Evolutionary conservation across 805 yeast genomes (phyloP).

Genomic region (Brettanomyces bruxellensis): DNA sequence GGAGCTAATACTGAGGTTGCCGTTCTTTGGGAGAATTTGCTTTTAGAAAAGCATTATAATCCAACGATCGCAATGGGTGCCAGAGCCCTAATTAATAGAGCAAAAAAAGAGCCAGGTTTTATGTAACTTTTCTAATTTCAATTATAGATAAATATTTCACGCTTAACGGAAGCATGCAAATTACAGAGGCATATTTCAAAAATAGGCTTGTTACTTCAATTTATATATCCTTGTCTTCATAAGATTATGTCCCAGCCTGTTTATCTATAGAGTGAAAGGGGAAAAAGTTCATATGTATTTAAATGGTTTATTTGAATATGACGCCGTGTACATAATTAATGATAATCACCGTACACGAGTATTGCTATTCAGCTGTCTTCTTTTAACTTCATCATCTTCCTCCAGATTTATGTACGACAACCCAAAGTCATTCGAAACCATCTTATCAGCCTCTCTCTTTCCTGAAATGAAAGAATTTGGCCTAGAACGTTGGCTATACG

Average conservation of each 20-base stretch:
- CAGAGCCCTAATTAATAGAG: slow-evolving; percentile 29
- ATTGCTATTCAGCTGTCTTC: background rate
- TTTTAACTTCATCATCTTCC: background rate
- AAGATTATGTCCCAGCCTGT: no score
- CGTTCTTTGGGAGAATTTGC: slow-evolving; percentile 78
- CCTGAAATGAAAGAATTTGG: slow-evolving; percentile 20
- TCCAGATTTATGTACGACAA: background rate
- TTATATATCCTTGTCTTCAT: no score
- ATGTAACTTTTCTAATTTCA: no score
- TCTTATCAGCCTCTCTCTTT: slow-evolving; percentile 15
- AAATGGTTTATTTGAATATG: background rate
- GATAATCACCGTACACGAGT: background rate
- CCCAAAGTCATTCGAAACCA: slow-evolving; percentile 2
- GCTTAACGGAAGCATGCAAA: no score
- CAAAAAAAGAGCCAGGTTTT: slow-evolving; percentile 1
- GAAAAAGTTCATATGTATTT: background rate
- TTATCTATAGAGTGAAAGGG: no score
- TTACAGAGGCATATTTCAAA: no score
- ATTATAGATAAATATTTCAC: no score
- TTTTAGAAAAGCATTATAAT: slow-evolving; percentile 75
- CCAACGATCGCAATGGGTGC: slow-evolving; percentile 71
- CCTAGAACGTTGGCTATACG: slow-evolving; percentile 11
- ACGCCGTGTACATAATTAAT: background rate
- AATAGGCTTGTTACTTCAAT: no score
- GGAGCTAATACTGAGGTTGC: slow-evolving; percentile 84